Conservation (phyloP, 345 rosid species). For the Brassica cretica region DNA sequence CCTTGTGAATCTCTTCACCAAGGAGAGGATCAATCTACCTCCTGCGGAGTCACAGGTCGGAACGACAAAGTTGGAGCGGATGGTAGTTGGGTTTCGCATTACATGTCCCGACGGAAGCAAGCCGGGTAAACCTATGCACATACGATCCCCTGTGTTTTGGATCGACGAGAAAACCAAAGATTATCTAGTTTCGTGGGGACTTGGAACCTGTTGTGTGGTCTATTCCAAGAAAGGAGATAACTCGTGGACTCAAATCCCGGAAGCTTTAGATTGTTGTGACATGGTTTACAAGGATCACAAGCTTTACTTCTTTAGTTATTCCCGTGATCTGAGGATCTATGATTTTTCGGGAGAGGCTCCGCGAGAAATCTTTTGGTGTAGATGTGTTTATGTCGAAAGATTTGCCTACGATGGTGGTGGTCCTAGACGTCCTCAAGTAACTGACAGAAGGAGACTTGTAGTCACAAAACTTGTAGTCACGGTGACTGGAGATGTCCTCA, state of each 20-base stretch:
- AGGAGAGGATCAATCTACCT: neutral
- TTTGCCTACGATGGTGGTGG: neutral
- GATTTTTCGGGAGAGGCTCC: neutral
- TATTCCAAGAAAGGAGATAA: neutral
- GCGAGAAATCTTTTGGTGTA: neutral
- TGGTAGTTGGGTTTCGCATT: neutral
- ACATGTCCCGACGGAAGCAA: neutral
- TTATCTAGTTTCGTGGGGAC: neutral
- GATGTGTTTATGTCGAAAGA: neutral
- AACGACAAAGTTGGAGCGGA: neutral
- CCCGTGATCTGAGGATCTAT: neutral
- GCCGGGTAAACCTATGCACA: neutral
- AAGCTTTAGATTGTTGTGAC: neutral
- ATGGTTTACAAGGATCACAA: constrained; percentile 1
- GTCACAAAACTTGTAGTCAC: neutral
- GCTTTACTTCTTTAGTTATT: neutral
- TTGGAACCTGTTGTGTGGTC: neutral
- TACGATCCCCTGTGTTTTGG: constrained; percentile 5
- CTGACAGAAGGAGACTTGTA: neutral
- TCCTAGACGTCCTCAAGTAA: neutral
- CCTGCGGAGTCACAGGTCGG: neutral
- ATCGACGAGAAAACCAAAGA: constrained; percentile 3
- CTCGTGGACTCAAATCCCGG: neutral
- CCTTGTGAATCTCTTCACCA: constrained; percentile 3
- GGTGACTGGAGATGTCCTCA: neutral